Evolutionary conservation across 768 basidiomycete species (phyloP).

Genomic region (Mrakia hoshinonis): DNA sequence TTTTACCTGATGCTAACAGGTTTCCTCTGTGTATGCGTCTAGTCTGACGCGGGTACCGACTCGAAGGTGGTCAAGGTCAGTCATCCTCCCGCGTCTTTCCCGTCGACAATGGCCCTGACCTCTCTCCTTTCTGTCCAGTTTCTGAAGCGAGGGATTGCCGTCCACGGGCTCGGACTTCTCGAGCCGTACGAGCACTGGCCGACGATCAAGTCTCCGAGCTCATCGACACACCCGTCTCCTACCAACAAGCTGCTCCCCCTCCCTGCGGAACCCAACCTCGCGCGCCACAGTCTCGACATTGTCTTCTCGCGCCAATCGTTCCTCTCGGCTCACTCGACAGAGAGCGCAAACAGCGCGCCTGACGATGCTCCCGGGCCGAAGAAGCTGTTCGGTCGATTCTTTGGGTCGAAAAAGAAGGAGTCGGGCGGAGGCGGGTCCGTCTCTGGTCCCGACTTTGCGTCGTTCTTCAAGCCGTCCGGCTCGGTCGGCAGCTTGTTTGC

Average conservation of each 20-base stretch:
- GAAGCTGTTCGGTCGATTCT: conserved; percentile 17
- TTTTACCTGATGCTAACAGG: no score
- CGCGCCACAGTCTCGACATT: conserved; percentile 1
- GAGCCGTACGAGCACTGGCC: conserved; percentile 21
- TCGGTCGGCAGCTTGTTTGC: conserved; percentile 2
- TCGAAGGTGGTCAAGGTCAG: conserved; percentile 17
- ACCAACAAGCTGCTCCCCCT: not conserved
- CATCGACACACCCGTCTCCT: not conserved
- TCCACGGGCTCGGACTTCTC: conserved; percentile 3
- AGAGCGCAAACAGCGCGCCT: not conserved
- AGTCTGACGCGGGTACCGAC: conserved; percentile 21
- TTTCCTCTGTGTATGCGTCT: not conserved
- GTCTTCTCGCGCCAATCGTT: conserved; percentile 14
- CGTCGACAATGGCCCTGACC: not conserved
- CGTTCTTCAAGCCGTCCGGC: conserved; percentile 5
- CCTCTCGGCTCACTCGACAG: not conserved
- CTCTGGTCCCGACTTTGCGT: not conserved
- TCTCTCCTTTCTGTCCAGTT: not conserved
- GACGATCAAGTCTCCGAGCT: not conserved
- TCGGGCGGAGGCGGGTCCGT: not conserved
- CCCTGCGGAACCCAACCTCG: conserved; percentile 1
- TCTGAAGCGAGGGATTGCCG: conserved; percentile 7
- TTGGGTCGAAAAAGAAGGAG: conserved; percentile 4
- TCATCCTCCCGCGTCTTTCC: not conserved
- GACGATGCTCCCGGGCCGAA: not conserved